These are phyloP conservation scores for Melanopsichium pennsylvanicum DNA, from an alignment of 1,284 basidiomycete genomes.

Conservation along the genomic window DNA sequence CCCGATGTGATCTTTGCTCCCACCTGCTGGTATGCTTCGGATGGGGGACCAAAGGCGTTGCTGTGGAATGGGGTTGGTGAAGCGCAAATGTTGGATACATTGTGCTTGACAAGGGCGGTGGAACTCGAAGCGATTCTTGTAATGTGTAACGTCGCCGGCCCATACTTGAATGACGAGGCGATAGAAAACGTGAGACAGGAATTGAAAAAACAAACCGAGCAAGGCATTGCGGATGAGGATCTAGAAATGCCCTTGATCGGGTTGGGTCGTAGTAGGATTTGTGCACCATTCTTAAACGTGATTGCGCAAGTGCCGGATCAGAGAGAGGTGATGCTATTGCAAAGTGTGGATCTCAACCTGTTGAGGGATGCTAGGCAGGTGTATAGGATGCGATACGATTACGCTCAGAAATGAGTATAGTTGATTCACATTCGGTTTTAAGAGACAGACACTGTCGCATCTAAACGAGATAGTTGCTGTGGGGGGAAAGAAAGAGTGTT, in stretches of 20 bases:
- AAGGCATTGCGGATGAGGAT: slow-evolving; percentile 8
- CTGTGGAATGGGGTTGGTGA: slow-evolving; percentile 54
- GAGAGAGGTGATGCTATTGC: slow-evolving; percentile 50
- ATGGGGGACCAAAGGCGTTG: slow-evolving; percentile 53
- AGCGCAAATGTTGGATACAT: slow-evolving; percentile 47
- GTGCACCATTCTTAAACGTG: slow-evolving; percentile 55
- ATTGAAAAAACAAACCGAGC: not conserved
- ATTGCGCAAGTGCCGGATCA: slow-evolving; percentile 40
- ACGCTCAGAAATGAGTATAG: slow-evolving; percentile 19
- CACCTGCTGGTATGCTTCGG: slow-evolving; percentile 63
- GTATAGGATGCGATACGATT: slow-evolving; percentile 51
- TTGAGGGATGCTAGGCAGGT: slow-evolving; percentile 46
- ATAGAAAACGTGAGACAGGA: slow-evolving; percentile 4
- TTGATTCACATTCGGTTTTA: too few relatives aligned
- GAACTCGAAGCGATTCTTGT: slow-evolving; percentile 57
- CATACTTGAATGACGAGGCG: slow-evolving; percentile 10
- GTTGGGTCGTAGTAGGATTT: slow-evolving; percentile 53
- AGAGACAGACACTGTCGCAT: not conserved
- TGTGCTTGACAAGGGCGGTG: slow-evolving; percentile 52
- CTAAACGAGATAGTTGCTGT: too few relatives aligned
- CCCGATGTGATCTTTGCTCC: slow-evolving; percentile 63
- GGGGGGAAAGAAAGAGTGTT: not conserved
- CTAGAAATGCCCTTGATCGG: slow-evolving; percentile 40
- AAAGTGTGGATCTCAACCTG: slow-evolving; percentile 47
- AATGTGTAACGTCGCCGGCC: slow-evolving; percentile 63